These are phyloP conservation scores for Helicostylum pulchrum DNA, from an alignment of 192 early-diverging fungal genomes.

Conservation along the genomic window DNA sequence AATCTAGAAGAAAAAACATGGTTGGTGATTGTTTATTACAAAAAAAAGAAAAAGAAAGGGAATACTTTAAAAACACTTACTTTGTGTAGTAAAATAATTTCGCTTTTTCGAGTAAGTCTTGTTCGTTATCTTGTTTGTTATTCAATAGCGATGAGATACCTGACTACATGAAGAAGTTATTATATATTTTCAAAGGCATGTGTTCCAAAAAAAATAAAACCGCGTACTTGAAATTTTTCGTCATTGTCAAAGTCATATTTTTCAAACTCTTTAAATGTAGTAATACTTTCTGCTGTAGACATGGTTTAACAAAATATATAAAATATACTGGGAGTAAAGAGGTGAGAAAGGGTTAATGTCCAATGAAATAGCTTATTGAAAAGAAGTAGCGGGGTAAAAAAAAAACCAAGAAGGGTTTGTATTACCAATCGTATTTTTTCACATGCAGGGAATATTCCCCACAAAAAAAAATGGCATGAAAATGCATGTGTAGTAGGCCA, in stretches of 20 bases:
- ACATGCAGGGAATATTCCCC: too few species aligned
- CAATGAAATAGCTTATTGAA: too few species aligned
- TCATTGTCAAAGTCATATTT: constrained; percentile 43
- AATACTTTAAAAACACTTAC: constrained; percentile 11
- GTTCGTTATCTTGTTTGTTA: constrained; percentile 23
- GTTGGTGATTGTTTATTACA: too few species aligned
- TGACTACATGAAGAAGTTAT: constrained; percentile 17
- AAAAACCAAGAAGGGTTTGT: too few species aligned
- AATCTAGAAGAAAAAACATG: constrained; percentile 15
- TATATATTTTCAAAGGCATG: too few species aligned
- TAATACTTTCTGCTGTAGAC: constrained; percentile 6
- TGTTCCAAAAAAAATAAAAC: neutral
- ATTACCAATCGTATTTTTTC: too few species aligned
- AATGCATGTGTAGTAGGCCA: too few species aligned
- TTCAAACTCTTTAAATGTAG: constrained; percentile 30
- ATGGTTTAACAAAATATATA: neutral
- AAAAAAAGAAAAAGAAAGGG: too few species aligned
- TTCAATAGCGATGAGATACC: constrained; percentile 35
- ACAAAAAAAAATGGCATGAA: too few species aligned
- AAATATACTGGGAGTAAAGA: too few species aligned
- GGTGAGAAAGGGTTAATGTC: too few species aligned
- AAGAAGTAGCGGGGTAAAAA: too few species aligned
- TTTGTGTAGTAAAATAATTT: constrained; percentile 46
- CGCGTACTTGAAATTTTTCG: constrained; percentile 32
- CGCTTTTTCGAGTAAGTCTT: constrained; percentile 34